Evolutionary conservation across 495 filamentous ascomycete species (phyloP), one percentile per base, ranked within the genome.

Genomic region (Hypoxylon perforatum): DNA sequence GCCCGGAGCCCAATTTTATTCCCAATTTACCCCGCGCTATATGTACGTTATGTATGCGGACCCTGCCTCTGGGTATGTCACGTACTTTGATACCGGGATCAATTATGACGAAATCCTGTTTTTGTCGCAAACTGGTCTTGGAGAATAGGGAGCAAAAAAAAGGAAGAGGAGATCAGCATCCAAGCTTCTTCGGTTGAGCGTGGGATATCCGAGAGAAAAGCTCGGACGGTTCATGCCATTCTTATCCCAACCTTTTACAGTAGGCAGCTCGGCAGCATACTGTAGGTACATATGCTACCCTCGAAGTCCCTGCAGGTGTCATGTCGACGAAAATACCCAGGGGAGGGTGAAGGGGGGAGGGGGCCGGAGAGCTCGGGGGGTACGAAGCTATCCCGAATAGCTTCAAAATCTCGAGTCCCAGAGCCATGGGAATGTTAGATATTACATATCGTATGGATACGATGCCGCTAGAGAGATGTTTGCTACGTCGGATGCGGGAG

Each of bases 71-170:
- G 30, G 39, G 25, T 47, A 61, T 61, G 65, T 58, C 65, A 58
- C n/a, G 30, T 18, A 19, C n/a, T 52, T 57, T 61, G 65, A 54
- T 58, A 58, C 58, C 33, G 38, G 63, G 54, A 60, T 55, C 17
- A 49, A 15, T 36, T 17, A 68, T 68, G 65, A 68, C 59, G 65
- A 59, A 63, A 68, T 63, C 59, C 65, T 63, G 65, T 63, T 68
- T 68, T 63, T 38, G n/a, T 12, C 18, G 7, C 17, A 42, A 21
- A 48, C n/a, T n/a, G n/a, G n/a, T 57, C 62, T 55, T 51, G 36
- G 23, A 19, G 44, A 22, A 44, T 5, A n/a, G 15, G 14, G 39
- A 44, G 39, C 7, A 44, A 44, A n/a, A 44, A 44, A 15, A 45
- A 18, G 42, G 19, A 45, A 22, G 6, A 7, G 17, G 4, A 23